These are phyloP conservation scores for Fusarium sp. DNA, from an alignment of 2,329 filamentous ascomycete species.

Conservation along the genomic window DNA sequence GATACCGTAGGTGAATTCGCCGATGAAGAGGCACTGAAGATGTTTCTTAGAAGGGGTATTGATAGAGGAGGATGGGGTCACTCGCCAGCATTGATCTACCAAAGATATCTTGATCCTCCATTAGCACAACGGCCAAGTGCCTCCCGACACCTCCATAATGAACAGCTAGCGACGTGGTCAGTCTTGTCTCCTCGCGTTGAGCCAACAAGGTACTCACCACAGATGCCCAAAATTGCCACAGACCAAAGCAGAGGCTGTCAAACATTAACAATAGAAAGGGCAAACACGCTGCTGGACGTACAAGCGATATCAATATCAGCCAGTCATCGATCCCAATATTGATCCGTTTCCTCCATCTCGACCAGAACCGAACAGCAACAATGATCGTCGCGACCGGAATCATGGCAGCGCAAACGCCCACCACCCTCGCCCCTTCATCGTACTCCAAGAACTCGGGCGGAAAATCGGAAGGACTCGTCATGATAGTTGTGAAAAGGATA, in stretches of 20 bases:
- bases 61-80: accelerated
- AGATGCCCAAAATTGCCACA: background rate
- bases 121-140: constrained; percentile 6
- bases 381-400: background rate
- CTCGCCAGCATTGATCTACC: background rate
- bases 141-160: constrained; percentile 2
- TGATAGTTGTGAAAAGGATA: background rate
- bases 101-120: background rate
- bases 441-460: background rate
- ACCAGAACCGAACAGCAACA: background rate
- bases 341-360: background rate
- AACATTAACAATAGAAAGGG: accelerated
- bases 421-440: background rate
- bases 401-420: background rate
- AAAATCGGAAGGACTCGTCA: background rate
- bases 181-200: background rate
- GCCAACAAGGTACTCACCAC: background rate
- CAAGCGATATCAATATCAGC: background rate
- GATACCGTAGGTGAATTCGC: constrained; percentile 8
- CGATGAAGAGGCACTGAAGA: background rate
- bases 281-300: background rate
- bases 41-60: accelerated
- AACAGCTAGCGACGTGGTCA: background rate
- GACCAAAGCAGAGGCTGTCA: background rate
- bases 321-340: background rate